Percentiles rank a stretch among this genome's conserved stretches.
These are phyloP conservation scores for Aspergillus egyptiacus DNA, from an alignment of 495 filamentous ascomycete genomes.

Conservation along the genomic window DNA sequence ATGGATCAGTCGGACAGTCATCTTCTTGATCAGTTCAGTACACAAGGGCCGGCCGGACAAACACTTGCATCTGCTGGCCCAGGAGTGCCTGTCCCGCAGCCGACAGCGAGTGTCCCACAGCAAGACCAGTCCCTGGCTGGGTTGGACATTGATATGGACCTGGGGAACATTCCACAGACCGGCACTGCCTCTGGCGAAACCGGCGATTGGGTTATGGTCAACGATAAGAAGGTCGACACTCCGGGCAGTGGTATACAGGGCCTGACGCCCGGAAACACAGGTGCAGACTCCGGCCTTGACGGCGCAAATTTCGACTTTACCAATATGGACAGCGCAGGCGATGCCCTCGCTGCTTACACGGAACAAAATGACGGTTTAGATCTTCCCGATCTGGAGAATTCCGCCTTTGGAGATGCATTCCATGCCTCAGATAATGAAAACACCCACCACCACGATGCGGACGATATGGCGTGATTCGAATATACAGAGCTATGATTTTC, in stretches of 20 bases:
- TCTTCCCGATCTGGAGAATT: conserved; percentile 50
- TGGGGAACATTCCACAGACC: conserved; percentile 29
- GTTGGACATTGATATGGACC: conserved; percentile 42
- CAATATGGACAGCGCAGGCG: conserved; percentile 56
- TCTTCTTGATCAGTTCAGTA: conserved; percentile 56
- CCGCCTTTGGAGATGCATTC: conserved; percentile 59
- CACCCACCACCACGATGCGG: conserved; percentile 38
- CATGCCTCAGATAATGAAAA: conserved; percentile 52
- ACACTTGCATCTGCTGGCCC: conserved; percentile 4
- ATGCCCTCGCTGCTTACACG: conserved; percentile 56
- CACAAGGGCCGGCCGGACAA: conserved; percentile 9
- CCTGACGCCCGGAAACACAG: conserved; percentile 24
- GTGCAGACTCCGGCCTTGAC: conserved; percentile 33
- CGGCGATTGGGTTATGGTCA: conserved; percentile 59
- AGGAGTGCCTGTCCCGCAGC: conserved; percentile 17
- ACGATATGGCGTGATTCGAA: conserved; percentile 34
- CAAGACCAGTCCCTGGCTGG: conserved; percentile 8
- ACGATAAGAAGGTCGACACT: conserved; percentile 40
- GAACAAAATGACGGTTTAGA: conserved; percentile 47
- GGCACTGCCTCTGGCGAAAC: conserved; percentile 34
- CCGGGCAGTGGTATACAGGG: conserved; percentile 23
- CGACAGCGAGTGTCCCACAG: conserved; percentile 9
- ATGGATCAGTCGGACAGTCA: conserved; percentile 57
- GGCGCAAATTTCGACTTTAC: conserved; percentile 49
- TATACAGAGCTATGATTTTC: conserved; percentile 11